Conservation (phyloP, 2,329 filamentous ascomycete species). For the Aspergillus nomiae region DNA sequence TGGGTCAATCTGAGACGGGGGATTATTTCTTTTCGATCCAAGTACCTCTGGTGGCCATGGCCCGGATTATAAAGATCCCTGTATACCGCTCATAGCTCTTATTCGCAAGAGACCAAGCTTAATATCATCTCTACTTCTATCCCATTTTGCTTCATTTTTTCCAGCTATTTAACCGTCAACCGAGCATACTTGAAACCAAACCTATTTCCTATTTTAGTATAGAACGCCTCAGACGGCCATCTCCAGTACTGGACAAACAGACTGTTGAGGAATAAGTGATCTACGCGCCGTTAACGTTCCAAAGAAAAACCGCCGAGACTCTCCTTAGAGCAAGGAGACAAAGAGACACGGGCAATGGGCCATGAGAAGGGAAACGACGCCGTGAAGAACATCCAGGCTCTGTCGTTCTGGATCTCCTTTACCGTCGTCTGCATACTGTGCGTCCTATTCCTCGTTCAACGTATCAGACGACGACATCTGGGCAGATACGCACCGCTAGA, state of each 20-base stretch:
- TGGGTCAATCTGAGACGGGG: slow-evolving; percentile 5
- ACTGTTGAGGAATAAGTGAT: neutral
- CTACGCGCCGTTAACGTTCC: neutral
- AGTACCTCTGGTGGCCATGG: slow-evolving; percentile 7
- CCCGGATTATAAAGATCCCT: slow-evolving; percentile 13
- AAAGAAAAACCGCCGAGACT: neutral
- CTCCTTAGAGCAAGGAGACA: slow-evolving; percentile 10
- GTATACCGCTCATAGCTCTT: slow-evolving; percentile 4
- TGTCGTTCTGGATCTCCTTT: slow-evolving; percentile 21
- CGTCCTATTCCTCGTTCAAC: slow-evolving; percentile 19
- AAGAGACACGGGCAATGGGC: slow-evolving; percentile 19
- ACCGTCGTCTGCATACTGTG: slow-evolving; percentile 18
- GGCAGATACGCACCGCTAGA: slow-evolving; percentile 12
- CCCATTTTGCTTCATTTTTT: neutral
- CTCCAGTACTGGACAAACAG: neutral
- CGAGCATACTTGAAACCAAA: neutral
- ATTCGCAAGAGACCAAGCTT: neutral
- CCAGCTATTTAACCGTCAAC: neutral
- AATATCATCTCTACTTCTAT: neutral
- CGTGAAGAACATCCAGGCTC: slow-evolving; percentile 10
- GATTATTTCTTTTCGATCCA: slow-evolving; percentile 12
- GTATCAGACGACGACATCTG: slow-evolving; percentile 20
- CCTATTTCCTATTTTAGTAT: neutral
- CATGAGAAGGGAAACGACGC: slow-evolving; percentile 13
- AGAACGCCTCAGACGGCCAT: neutral